Evolutionary conservation across 331 rosid species (phyloP), one percentile per base, ranked within the genome.

Genomic region (Malus hybrid): DNA sequence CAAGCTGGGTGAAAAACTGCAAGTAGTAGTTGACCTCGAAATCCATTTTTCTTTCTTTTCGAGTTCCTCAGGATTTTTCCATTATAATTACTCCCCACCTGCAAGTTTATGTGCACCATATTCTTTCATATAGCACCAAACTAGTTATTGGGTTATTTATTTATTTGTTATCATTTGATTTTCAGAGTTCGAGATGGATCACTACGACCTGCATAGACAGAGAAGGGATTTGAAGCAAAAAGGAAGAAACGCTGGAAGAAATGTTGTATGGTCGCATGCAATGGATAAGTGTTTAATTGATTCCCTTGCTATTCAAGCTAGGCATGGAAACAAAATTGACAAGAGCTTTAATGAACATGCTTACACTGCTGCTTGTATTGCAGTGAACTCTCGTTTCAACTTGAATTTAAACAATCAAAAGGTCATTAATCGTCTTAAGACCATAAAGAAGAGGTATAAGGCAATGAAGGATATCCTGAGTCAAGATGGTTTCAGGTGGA

Each of bases 161-260:
- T 80, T 64, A n/a, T 18, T 33, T 55, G 22, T 69, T 65, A 46
- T 69, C 7, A 28, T 34, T 44, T 50, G 28, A 19, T 52, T 67
- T 55, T 50, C 34, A 61, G 64, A 33, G 20, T 73, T 73, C 79
- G 90, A 83, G 74, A 91, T 89, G 97, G 91, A 89, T 72, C 89
- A 88, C 13, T 87, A 78, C 79, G 93, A 85, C 77, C 75, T 80
- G 65, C 88, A 80, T 65, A 84, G 88, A 48, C 89, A 87, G 81
- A 89, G 91, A 83, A 82, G 83, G 86, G 91, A 85, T 74, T 76
- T 79, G 78, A 91, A 86, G 86, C 86, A 82, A 84, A 91, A 87
- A 74, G 95, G 95, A 79, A 89, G 91, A 84, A 91, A 91, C 76
- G 95, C 89, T 77, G 95, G 97, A 79, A 89, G 91, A 84, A 91